Evolutionary conservation across 2,329 filamentous ascomycete species (phyloP).

Genomic region (Curvularia sp.): DNA sequence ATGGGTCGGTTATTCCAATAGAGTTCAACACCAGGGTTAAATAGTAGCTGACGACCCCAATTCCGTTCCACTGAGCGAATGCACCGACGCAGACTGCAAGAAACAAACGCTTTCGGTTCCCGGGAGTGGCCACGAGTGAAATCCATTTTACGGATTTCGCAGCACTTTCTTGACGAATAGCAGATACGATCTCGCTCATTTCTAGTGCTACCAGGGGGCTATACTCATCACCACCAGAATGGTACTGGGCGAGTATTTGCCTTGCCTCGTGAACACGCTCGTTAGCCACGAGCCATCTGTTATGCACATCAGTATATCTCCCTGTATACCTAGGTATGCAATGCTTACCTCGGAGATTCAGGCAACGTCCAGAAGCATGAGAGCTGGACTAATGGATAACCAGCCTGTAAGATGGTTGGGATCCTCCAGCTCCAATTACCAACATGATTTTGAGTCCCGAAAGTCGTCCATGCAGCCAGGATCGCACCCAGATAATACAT

Average conservation of each 20-base stretch:
- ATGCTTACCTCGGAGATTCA: neutral
- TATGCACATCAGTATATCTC: neutral
- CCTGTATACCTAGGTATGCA: neutral
- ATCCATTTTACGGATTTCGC: constrained; percentile 10
- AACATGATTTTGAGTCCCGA: constrained; percentile 38
- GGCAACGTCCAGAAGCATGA: neutral
- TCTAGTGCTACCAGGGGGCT: constrained; percentile 7
- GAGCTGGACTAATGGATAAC: constrained; percentile 45
- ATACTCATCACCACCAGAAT: constrained; percentile 53
- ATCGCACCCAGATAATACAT: constrained; percentile 42
- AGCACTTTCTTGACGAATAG: constrained; percentile 8
- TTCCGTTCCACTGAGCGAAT: constrained; percentile 27
- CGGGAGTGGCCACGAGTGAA: constrained; percentile 9
- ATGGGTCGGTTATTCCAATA: constrained; percentile 28
- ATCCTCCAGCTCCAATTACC: constrained; percentile 59
- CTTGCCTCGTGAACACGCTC: constrained; percentile 58
- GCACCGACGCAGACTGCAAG: constrained; percentile 58
- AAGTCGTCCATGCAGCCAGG: constrained; percentile 30
- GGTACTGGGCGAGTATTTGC: constrained; percentile 61
- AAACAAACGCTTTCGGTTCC: constrained; percentile 7
- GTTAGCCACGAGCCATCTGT: constrained; percentile 32
- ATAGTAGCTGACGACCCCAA: constrained; percentile 26
- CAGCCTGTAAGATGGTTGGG: constrained; percentile 61
- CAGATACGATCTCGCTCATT: constrained; percentile 11
- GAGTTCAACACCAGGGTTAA: constrained; percentile 21